These are phyloP conservation scores for Arctostaphylos glauca DNA, from an alignment of 148 eudicot genomes.

Conservation along the genomic window DNA sequence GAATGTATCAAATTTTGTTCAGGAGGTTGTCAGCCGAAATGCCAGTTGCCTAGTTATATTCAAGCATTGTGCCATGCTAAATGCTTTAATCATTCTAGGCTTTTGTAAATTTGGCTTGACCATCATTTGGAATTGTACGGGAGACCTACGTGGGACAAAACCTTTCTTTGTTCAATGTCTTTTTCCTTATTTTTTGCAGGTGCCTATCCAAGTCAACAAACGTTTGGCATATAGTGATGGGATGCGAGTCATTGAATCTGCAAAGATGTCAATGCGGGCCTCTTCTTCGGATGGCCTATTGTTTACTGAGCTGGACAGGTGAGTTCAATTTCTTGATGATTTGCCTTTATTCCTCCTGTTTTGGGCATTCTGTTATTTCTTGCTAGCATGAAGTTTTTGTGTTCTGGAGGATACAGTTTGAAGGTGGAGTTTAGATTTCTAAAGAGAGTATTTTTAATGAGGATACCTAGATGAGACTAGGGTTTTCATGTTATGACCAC, in stretches of 20 bases:
- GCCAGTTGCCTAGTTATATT: background rate
- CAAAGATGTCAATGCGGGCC: conserved; percentile 36
- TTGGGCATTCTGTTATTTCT: background rate
- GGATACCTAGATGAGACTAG: background rate
- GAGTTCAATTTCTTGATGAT: conserved; percentile 13
- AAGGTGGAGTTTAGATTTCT: background rate
- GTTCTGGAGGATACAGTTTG: too few relatives aligned
- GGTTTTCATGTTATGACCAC: background rate
- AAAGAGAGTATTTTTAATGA: background rate
- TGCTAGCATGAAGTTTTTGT: too few relatives aligned
- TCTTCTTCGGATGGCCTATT: conserved; percentile 53
- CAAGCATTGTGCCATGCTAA: background rate
- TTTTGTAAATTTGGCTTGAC: background rate
- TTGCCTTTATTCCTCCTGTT: background rate
- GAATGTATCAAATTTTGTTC: background rate
- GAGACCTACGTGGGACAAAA: background rate
- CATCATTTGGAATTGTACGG: background rate
- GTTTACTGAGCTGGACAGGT: conserved; percentile 74
- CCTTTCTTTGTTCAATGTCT: background rate
- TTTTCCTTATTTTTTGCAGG: conserved; percentile 36
- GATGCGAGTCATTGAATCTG: conserved; percentile 71
- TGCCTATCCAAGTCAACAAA: conserved; percentile 93
- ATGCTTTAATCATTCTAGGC: background rate
- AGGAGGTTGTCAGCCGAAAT: background rate
- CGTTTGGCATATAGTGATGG: conserved; percentile 85